Percentiles rank a stretch among this genome's conserved stretches.
Conservation (phyloP, 2,329 filamentous ascomycete species). For the Hymenoscyphus linearis region DNA sequence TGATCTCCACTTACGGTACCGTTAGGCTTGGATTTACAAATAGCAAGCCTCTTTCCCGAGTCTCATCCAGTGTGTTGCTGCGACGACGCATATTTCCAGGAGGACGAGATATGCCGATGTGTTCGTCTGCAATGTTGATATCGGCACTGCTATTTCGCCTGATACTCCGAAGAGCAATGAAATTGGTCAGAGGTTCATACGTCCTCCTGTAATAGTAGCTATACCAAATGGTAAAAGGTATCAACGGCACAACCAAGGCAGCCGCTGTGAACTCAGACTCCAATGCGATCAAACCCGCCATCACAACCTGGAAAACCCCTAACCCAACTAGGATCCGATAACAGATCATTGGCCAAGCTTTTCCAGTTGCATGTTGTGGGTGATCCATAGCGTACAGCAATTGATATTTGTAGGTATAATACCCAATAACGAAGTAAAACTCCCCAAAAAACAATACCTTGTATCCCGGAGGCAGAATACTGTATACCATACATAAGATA, state of each 20-base stretch:
- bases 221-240: slow-evolving; percentile 83
- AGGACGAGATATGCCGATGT: slow-evolving; percentile 26
- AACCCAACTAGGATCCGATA: slow-evolving; percentile 83
- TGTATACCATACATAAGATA: slow-evolving; percentile 94
- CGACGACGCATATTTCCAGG: slow-evolving; percentile 22
- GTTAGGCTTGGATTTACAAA: slow-evolving; percentile 76
- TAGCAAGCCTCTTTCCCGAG: slow-evolving; percentile 60
- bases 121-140: slow-evolving; percentile 39
- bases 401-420: slow-evolving; percentile 95
- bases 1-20: slow-evolving; percentile 48
- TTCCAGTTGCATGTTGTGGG: slow-evolving; percentile 86
- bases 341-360: slow-evolving; percentile 95
- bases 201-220: slow-evolving; percentile 73
- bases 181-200: slow-evolving; percentile 84
- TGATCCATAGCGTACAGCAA: slow-evolving; percentile 98
- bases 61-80: slow-evolving; percentile 64
- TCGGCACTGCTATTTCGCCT: slow-evolving; percentile 53
- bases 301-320: slow-evolving; percentile 83
- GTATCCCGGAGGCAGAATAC: slow-evolving; percentile 74
- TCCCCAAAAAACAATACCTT: slow-evolving; percentile 77
- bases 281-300: slow-evolving; percentile 79
- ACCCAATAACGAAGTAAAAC: slow-evolving; percentile 76
- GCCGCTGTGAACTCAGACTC: slow-evolving; percentile 69
- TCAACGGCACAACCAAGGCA: slow-evolving; percentile 67
- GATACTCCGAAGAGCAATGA: slow-evolving; percentile 87